phyloP scores from a whole-genome alignment of 129 eudicot genomes.

The Lactuca sativa region DNA sequence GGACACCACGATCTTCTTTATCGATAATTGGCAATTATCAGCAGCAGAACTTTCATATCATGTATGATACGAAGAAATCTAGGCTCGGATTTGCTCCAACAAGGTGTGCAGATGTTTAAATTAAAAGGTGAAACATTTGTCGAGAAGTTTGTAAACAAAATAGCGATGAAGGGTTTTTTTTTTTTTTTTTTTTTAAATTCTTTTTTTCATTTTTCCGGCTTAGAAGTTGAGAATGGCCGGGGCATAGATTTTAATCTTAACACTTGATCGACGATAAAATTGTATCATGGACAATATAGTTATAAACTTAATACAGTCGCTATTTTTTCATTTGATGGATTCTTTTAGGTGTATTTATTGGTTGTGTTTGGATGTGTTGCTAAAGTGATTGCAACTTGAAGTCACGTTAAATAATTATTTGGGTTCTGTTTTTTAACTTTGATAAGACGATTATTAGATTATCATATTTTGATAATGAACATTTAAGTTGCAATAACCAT shows the following conservation, averaged over 20 bases:
- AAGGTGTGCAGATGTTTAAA: slow-evolving; percentile 66
- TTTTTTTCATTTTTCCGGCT: slow-evolving; percentile 29
- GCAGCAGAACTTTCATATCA: slow-evolving; percentile 87
- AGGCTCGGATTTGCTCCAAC: slow-evolving; percentile 93
- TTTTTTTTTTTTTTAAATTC: neutral
- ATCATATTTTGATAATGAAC: too few relatives aligned
- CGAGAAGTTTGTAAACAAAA: slow-evolving; percentile 9
- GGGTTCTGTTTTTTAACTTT: too few relatives aligned
- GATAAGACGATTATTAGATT: too few relatives aligned
- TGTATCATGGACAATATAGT: slow-evolving; percentile 18
- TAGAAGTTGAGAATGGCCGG: slow-evolving; percentile 35
- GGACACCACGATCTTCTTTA: slow-evolving; percentile 64
- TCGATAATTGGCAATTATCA: slow-evolving; percentile 96
- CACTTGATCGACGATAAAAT: slow-evolving; percentile 25
- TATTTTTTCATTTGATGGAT: neutral
- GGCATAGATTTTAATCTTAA: slow-evolving; percentile 21
- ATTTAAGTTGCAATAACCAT: too few relatives aligned
- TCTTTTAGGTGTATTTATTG: neutral
- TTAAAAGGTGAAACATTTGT: neutral
- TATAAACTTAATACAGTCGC: neutral
- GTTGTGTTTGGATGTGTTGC: neutral
- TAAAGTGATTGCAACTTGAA: too few relatives aligned
- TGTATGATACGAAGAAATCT: slow-evolving; percentile 80
- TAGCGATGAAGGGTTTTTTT: neutral
- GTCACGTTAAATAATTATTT: too few relatives aligned